phyloP scores from a whole-genome alignment of 192 early-diverging fungal species.

The Allomyces arbusculus region DNA sequence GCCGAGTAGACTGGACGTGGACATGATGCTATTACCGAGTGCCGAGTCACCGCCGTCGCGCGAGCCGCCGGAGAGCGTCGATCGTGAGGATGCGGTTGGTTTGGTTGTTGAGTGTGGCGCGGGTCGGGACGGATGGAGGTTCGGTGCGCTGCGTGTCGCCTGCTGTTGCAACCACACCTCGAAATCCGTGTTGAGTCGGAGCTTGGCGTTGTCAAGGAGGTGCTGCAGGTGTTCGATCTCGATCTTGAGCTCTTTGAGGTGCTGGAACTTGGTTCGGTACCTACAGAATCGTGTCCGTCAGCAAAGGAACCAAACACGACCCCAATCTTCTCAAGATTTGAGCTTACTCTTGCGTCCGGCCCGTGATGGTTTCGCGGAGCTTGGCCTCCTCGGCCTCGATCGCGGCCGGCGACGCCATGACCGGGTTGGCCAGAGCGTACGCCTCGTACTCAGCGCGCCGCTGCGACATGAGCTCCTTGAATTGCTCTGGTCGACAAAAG shows the following conservation, averaged over 20 bases:
- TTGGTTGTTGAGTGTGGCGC: too few relatives aligned
- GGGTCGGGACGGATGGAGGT: too few relatives aligned
- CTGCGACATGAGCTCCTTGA: slow-evolving; percentile 11
- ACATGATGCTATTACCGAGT: too few relatives aligned
- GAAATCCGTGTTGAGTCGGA: slow-evolving; percentile 30
- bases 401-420: neutral
- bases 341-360: too few relatives aligned
- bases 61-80: too few relatives aligned
- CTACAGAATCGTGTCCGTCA: slow-evolving; percentile 3
- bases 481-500: slow-evolving; percentile 2
- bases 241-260: slow-evolving; percentile 31
- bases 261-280: slow-evolving; percentile 28
- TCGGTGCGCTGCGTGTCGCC: too few relatives aligned
- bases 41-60: too few relatives aligned
- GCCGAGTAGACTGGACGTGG: too few relatives aligned
- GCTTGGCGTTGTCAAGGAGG: slow-evolving; percentile 31
- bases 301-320: neutral
- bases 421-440: slow-evolving; percentile 1
- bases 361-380: neutral
- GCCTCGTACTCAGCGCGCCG: slow-evolving; percentile 3
- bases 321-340: too few relatives aligned
- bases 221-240: slow-evolving; percentile 47
- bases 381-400: slow-evolving; percentile 2
- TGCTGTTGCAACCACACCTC: slow-evolving; percentile 19
- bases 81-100: too few relatives aligned